Conservation (phyloP, 306 rosid species). For the Hippophae tibetana region DNA sequence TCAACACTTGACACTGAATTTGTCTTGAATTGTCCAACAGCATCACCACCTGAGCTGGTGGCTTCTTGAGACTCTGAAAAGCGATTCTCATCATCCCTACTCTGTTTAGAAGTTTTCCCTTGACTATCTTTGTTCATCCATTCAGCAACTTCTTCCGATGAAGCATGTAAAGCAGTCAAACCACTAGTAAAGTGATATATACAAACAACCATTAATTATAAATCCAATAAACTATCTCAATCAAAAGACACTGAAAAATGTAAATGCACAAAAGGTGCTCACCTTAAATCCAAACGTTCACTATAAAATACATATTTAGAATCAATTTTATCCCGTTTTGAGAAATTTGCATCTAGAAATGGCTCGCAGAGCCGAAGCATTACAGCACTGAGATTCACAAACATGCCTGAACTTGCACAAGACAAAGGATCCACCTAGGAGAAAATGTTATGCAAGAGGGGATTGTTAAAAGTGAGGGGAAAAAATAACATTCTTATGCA, state of each 20-base stretch:
- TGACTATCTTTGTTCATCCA: constrained; percentile 50
- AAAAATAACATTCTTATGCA: neutral
- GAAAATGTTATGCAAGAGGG: neutral
- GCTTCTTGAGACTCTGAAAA: constrained; percentile 83
- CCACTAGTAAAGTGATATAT: constrained; percentile 41
- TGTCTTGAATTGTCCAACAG: constrained; percentile 31
- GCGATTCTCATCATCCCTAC: constrained; percentile 52
- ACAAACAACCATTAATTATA: constrained; percentile 26
- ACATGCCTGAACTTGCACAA: constrained; percentile 99
- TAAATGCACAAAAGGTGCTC: constrained; percentile 24
- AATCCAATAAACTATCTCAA: constrained; percentile 4
- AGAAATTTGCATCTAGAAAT: constrained; percentile 75
- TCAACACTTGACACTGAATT: constrained; percentile 35
- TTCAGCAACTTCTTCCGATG: constrained; percentile 85
- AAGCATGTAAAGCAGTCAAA: constrained; percentile 95
- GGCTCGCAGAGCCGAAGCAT: constrained; percentile 96
- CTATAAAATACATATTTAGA: constrained; percentile 69
- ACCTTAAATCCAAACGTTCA: constrained; percentile 80
- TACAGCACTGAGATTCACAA: constrained; percentile 91
- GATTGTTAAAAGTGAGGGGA: constrained; percentile 3
- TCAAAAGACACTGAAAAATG: constrained; percentile 11
- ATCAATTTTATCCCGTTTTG: constrained; percentile 86
- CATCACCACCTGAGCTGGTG: constrained; percentile 62
- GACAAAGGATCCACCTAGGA: constrained; percentile 78
- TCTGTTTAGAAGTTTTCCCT: constrained; percentile 28